Evolutionary conservation across 257 asterid genomes (phyloP).

Genomic region (Plantago elongata): DNA sequence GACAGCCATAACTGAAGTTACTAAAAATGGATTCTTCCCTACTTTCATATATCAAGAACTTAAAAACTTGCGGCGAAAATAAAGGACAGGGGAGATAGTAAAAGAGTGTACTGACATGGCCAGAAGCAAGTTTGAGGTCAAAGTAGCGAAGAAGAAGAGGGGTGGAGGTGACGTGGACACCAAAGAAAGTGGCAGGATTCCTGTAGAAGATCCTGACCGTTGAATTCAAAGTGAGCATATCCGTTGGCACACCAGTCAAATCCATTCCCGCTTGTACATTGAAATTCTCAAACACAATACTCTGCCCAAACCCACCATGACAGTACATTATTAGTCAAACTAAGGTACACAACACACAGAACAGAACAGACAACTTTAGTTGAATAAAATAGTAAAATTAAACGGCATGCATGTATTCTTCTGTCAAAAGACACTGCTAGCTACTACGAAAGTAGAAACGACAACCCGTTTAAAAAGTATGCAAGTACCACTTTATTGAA

Average conservation of each 20-base stretch:
- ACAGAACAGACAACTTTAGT: neutral
- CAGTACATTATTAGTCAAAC: neutral
- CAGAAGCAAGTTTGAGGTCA: conserved; percentile 70
- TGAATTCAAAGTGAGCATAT: conserved; percentile 80
- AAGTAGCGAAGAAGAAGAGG: conserved; percentile 63
- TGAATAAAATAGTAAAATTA: neutral
- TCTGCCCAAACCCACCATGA: conserved; percentile 36
- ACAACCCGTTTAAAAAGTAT: no score
- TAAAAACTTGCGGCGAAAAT: no score
- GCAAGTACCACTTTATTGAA: conserved; percentile 5
- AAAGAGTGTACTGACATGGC: conserved; percentile 39
- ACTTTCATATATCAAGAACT: no score
- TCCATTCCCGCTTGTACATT: conserved; percentile 93
- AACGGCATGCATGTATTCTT: no score
- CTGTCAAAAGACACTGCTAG: conserved; percentile 28
- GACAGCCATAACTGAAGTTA: no score
- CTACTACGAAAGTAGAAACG: no score
- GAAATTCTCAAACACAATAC: conserved; percentile 56
- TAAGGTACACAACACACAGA: no score
- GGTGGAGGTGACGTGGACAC: conserved; percentile 77
- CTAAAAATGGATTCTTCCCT: no score
- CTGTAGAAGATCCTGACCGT: conserved; percentile 67
- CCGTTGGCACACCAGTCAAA: conserved; percentile 81
- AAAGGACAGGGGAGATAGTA: neutral
- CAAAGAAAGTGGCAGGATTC: conserved; percentile 85